These are phyloP conservation scores for Mimosa pudica DNA, from an alignment of 306 rosid genomes.

Conservation along the genomic window DNA sequence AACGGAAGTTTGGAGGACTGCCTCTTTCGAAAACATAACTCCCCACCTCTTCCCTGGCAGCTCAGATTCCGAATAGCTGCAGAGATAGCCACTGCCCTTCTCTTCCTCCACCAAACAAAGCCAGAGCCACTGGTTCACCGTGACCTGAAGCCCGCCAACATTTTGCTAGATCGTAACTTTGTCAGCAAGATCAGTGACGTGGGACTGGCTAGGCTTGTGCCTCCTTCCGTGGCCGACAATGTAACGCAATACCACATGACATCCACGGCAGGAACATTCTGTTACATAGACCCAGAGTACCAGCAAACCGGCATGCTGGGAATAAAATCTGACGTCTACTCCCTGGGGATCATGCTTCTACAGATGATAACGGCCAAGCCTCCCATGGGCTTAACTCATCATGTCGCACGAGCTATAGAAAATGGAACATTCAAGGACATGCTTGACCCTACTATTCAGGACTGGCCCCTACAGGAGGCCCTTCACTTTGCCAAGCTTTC, in stretches of 20 bases:
- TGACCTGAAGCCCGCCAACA: constrained; percentile 85
- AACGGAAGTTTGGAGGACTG: constrained; percentile 94
- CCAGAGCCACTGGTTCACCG: constrained; percentile 97
- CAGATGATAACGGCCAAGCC: constrained; percentile 78
- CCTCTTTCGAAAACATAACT: constrained; percentile 56
- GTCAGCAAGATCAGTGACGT: constrained; percentile 97
- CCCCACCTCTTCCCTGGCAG: constrained; percentile 80
- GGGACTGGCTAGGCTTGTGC: constrained; percentile 97
- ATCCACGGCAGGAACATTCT: constrained; percentile 89
- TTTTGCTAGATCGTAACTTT: constrained; percentile 77
- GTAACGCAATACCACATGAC: constrained; percentile 92
- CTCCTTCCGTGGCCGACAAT: constrained; percentile 69
- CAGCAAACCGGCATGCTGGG: constrained; percentile 94
- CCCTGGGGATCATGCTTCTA: constrained; percentile 85
- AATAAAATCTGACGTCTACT: constrained; percentile 83
- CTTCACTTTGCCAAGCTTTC: constrained; percentile 64
- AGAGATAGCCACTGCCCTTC: constrained; percentile 86
- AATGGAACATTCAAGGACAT: constrained; percentile 63
- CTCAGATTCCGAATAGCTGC: constrained; percentile 79
- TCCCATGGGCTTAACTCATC: constrained; percentile 90
- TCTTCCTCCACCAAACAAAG: constrained; percentile 81
- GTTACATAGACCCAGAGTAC: constrained; percentile 95
- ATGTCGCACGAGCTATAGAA: constrained; percentile 63
- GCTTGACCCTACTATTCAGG: constrained; percentile 72
- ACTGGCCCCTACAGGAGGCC: constrained; percentile 82